phyloP scores from a whole-genome alignment of 345 rosid species.

The Pugionium dolabratum region DNA sequence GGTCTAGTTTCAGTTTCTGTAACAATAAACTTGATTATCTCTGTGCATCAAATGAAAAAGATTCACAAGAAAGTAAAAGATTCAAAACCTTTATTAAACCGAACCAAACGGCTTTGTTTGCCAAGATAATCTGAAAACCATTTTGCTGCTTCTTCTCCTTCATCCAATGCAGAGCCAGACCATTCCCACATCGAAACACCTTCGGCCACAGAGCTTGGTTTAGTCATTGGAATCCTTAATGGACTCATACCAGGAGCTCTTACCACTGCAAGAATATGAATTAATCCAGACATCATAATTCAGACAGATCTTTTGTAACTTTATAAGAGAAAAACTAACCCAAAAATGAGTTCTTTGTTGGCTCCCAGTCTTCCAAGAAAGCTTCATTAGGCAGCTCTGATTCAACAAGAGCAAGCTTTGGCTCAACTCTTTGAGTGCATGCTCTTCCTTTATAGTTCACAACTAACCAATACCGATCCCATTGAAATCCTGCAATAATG shows the following conservation, averaged over 20 bases:
- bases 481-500: conserved; percentile 62
- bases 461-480: conserved; percentile 88
- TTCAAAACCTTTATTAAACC: conserved; percentile 69
- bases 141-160: conserved; percentile 80
- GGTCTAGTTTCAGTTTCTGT: conserved; percentile 76
- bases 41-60: not conserved
- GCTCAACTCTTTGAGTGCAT: conserved; percentile 80
- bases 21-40: conserved; percentile 10
- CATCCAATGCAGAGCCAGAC: conserved; percentile 93
- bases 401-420: conserved; percentile 80
- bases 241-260: conserved; percentile 76
- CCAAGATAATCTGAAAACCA: conserved; percentile 87
- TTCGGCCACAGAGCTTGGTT: conserved; percentile 46
- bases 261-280: conserved; percentile 46
- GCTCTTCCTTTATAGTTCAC: conserved; percentile 79
- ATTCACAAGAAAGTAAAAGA: conserved; percentile 10
- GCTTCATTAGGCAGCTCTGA: conserved; percentile 65
- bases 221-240: conserved; percentile 60
- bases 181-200: conserved; percentile 91
- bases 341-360: conserved; percentile 53
- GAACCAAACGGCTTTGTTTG: conserved; percentile 73
- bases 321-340: conserved; percentile 41
- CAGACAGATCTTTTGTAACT: not conserved
- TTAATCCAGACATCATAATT: not conserved
- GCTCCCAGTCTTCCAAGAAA: conserved; percentile 67